Evolutionary conservation across 2,329 filamentous ascomycete species (phyloP).

Genomic region (Fusarium sp.): DNA sequence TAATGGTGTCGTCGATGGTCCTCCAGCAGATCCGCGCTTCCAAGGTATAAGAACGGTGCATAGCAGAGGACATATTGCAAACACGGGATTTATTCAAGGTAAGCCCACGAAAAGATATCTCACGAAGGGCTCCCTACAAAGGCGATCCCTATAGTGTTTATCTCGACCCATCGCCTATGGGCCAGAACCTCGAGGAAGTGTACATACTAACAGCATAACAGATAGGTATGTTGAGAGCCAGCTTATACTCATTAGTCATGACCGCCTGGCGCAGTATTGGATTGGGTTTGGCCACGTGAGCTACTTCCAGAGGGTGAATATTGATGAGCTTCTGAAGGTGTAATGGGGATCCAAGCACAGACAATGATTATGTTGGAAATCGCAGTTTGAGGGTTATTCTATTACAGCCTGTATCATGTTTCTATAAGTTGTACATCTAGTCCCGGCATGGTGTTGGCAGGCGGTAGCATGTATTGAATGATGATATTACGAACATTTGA

Average conservation of each 20-base stretch:
- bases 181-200: too few relatives aligned
- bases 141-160: too few relatives aligned
- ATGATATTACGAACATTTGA: not conserved
- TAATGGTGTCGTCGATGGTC: conserved; percentile 72
- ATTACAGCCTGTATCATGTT: not conserved
- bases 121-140: too few relatives aligned
- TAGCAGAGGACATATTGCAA: conserved; percentile 84
- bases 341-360: not conserved
- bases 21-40: conserved; percentile 77
- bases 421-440: not conserved
- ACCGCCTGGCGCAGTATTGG: conserved; percentile 88
- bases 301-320: conserved; percentile 72
- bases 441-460: not conserved
- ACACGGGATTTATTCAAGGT: conserved; percentile 80
- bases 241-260: conserved; percentile 83
- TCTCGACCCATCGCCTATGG: too few relatives aligned
- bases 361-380: not conserved
- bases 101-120: conserved; percentile 32
- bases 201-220: conserved; percentile 51
- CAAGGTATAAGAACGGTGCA: conserved; percentile 80
- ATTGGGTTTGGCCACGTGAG: conserved; percentile 72
- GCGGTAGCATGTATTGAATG: not conserved
- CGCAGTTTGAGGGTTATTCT: not conserved
- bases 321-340: conserved; percentile 64
- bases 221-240: conserved; percentile 83